Evolutionary conservation across 805 yeast species (phyloP).

Genomic region (Dipodascus geniculatus): DNA sequence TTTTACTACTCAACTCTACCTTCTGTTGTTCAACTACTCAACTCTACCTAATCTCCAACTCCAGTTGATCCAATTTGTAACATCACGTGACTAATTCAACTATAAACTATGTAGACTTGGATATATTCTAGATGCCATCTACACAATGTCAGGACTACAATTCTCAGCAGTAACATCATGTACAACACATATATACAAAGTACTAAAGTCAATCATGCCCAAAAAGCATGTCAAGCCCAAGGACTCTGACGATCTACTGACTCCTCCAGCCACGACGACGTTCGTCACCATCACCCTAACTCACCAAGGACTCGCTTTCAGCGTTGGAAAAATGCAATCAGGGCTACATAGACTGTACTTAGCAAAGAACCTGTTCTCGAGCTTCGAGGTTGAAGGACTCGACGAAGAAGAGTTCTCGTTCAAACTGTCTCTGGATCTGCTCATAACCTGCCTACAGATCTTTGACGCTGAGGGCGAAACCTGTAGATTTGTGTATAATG

Average conservation of each 20-base stretch:
- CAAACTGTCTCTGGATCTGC: constrained; percentile 13
- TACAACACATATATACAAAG: constrained; percentile 34
- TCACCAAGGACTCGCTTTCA: constrained; percentile 13
- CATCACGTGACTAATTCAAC: too few species aligned
- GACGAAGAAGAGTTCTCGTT: constrained; percentile 7
- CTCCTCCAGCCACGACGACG: constrained; percentile 30
- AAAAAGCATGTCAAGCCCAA: constrained; percentile 31
- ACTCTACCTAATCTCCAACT: too few species aligned
- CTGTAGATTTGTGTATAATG: constrained; percentile 34
- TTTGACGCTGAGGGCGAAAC: constrained; percentile 13
- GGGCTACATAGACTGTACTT: not conserved
- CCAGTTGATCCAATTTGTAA: too few species aligned
- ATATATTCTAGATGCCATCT: too few species aligned
- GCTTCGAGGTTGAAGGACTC: constrained; percentile 1
- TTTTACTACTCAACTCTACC: too few species aligned
- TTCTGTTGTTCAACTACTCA: too few species aligned
- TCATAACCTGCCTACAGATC: constrained; percentile 19
- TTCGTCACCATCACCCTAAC: constrained; percentile 15
- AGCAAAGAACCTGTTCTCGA: constrained; percentile 2
- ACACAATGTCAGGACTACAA: constrained; percentile 3
- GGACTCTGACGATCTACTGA: constrained; percentile 39
- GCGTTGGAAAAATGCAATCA: constrained; percentile 11
- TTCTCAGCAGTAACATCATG: constrained; percentile 38
- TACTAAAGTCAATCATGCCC: constrained; percentile 32
- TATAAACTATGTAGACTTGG: too few species aligned